Evolutionary conservation across 495 filamentous ascomycete genomes (phyloP).

Genomic region (Annulohypoxylon nitens): DNA sequence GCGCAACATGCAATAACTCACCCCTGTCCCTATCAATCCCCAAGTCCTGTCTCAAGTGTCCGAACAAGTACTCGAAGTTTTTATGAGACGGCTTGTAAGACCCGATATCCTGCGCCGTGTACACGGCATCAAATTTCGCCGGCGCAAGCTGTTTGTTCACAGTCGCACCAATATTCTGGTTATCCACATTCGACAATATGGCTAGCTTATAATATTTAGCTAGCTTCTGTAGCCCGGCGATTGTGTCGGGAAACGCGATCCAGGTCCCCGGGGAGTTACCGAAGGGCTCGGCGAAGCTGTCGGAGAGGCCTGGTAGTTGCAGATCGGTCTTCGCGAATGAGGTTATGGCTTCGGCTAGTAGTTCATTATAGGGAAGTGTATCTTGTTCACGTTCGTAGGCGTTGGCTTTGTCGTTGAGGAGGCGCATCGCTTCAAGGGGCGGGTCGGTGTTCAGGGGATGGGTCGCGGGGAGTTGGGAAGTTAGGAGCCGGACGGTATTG

Average conservation of each 20-base stretch:
- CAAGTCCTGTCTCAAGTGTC: slow-evolving; percentile 66
- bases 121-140: slow-evolving; percentile 72
- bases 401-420: slow-evolving; percentile 50
- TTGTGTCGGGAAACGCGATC: slow-evolving; percentile 75
- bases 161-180: slow-evolving; percentile 69
- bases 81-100: slow-evolving; percentile 76
- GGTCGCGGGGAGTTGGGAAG: slow-evolving; percentile 55
- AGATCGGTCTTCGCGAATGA: slow-evolving; percentile 58
- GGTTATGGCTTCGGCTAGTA: slow-evolving; percentile 66
- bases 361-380: slow-evolving; percentile 66
- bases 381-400: slow-evolving; percentile 65
- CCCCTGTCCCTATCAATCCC: slow-evolving; percentile 63
- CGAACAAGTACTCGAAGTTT: slow-evolving; percentile 78
- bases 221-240: slow-evolving; percentile 69
- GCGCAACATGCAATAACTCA: slow-evolving; percentile 75
- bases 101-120: slow-evolving; percentile 81
- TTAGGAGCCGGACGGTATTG: slow-evolving; percentile 55
- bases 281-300: slow-evolving; percentile 58
- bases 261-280: slow-evolving; percentile 70
- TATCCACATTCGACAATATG: slow-evolving; percentile 79
- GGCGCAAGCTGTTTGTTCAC: slow-evolving; percentile 58
- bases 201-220: slow-evolving; percentile 73
- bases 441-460: slow-evolving; percentile 59
- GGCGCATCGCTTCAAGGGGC: slow-evolving; percentile 45
- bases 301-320: slow-evolving; percentile 53